Conservation (phyloP, 495 filamentous ascomycete species). For the Xylaria venustula region DNA sequence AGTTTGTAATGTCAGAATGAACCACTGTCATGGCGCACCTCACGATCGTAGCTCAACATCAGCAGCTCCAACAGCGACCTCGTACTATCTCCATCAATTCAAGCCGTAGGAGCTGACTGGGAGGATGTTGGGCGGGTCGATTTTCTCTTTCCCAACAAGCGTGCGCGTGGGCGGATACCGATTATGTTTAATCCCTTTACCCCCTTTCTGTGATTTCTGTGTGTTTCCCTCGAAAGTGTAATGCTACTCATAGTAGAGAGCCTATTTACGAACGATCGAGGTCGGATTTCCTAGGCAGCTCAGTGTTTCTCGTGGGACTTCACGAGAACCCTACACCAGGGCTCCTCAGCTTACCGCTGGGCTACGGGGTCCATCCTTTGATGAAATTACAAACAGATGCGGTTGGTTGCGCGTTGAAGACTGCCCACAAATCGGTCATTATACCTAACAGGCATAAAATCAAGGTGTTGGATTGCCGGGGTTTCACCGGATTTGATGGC, state of each 20-base stretch:
- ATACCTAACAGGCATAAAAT: not conserved
- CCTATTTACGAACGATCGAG: not conserved
- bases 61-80: not conserved
- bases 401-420: not conserved
- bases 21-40: slow-evolving; percentile 2
- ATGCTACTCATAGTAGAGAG: not conserved
- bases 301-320: too few species aligned
- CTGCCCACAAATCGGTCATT: not conserved
- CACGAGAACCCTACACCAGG: not conserved
- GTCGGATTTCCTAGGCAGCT: too few species aligned
- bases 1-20: slow-evolving; percentile 3
- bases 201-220: not conserved
- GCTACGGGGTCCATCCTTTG: not conserved
- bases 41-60: not conserved
- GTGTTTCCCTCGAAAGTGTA: too few species aligned
- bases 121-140: not conserved
- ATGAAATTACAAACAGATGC: not conserved
- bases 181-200: not conserved
- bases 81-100: slow-evolving; percentile 8
- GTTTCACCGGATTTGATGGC: not conserved
- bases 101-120: not conserved
- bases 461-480: not conserved
- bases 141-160: slow-evolving; percentile 1
- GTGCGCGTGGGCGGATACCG: not conserved
- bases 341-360: slow-evolving; percentile 3